These are phyloP conservation scores for Mortierella sp. DNA, from an alignment of 371 early-diverging fungal species.

Conservation along the genomic window DNA sequence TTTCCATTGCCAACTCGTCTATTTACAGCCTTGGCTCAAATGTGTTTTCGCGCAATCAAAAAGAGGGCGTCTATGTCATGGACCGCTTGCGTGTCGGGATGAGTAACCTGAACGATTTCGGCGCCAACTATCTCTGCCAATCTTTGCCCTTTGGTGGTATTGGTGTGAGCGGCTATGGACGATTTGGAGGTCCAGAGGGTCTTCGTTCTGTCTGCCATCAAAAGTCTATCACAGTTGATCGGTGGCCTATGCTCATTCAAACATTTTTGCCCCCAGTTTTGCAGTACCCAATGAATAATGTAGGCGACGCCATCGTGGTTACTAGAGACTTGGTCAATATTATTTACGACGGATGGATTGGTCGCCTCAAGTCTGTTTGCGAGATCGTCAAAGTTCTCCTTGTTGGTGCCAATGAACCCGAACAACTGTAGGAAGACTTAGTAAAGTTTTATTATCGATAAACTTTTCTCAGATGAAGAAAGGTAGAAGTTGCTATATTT, in stretches of 20 bases:
- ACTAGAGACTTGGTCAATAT: constrained; percentile 48
- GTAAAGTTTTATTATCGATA: background rate
- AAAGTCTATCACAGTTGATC: constrained; percentile 80
- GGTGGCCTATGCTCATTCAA: constrained; percentile 74
- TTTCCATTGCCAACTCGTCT: constrained; percentile 79
- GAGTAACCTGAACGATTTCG: constrained; percentile 91
- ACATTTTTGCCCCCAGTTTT: constrained; percentile 80
- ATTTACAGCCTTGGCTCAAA: constrained; percentile 86
- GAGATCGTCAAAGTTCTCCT: constrained; percentile 48
- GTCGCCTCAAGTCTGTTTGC: constrained; percentile 30
- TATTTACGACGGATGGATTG: constrained; percentile 46
- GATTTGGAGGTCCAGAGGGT: constrained; percentile 84
- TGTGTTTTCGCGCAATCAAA: constrained; percentile 81
- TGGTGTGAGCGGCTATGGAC: constrained; percentile 84
- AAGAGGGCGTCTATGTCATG: constrained; percentile 73
- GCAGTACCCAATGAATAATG: constrained; percentile 70
- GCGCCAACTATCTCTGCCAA: constrained; percentile 87
- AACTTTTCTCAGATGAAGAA: background rate
- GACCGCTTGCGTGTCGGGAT: constrained; percentile 80
- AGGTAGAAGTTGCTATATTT: too few species aligned
- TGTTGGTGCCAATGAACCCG: constrained; percentile 43
- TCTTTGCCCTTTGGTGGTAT: constrained; percentile 89
- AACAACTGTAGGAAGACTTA: constrained; percentile 17
- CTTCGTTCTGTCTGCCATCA: constrained; percentile 79
- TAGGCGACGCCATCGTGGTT: constrained; percentile 55